A percentile compares a stretch with the other conserved stretches of the same genome.
phyloP scores from a whole-genome alignment of 2,329 filamentous ascomycete genomes.

The Clonostachys solani region DNA sequence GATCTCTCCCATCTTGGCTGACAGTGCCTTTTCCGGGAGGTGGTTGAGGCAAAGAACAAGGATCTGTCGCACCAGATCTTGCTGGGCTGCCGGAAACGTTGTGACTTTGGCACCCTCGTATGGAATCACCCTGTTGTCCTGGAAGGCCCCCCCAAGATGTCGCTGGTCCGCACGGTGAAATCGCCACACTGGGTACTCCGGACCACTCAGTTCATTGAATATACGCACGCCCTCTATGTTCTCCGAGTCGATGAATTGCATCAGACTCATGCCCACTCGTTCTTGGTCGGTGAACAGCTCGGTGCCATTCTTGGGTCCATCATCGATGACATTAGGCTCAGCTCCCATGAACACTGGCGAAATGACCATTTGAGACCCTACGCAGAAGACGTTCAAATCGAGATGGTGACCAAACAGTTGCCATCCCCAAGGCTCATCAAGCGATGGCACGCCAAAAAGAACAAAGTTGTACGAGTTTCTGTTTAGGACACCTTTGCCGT shows the following conservation, averaged over 20 bases:
- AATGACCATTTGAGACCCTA: constrained; percentile 58
- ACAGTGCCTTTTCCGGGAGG: constrained; percentile 51
- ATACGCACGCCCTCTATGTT: constrained; percentile 26
- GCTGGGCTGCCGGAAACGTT: too few relatives aligned
- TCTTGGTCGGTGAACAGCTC: constrained; percentile 64
- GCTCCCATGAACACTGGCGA: constrained; percentile 74
- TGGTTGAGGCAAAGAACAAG: too few relatives aligned
- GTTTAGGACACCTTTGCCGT: constrained; percentile 59
- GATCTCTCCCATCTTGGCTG: constrained; percentile 49
- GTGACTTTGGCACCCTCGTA: constrained; percentile 58
- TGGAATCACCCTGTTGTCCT: constrained; percentile 70
- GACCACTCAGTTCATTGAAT: constrained; percentile 8
- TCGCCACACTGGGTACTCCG: constrained; percentile 56
- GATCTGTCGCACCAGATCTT: too few relatives aligned
- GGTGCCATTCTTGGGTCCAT: constrained; percentile 55
- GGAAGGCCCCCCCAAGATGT: constrained; percentile 70
- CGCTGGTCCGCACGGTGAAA: constrained; percentile 78
- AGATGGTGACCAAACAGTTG: constrained; percentile 74
- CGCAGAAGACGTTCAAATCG: constrained; percentile 65
- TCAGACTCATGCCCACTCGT: constrained; percentile 55
- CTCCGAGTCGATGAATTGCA: constrained; percentile 62
- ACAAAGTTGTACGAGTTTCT: constrained; percentile 71
- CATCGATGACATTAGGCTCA: constrained; percentile 70
- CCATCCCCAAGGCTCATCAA: constrained; percentile 62
- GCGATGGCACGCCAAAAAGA: constrained; percentile 59